Conservation (phyloP, 2,329 filamentous ascomycete genomes). For the Verticillium isaacii region DNA sequence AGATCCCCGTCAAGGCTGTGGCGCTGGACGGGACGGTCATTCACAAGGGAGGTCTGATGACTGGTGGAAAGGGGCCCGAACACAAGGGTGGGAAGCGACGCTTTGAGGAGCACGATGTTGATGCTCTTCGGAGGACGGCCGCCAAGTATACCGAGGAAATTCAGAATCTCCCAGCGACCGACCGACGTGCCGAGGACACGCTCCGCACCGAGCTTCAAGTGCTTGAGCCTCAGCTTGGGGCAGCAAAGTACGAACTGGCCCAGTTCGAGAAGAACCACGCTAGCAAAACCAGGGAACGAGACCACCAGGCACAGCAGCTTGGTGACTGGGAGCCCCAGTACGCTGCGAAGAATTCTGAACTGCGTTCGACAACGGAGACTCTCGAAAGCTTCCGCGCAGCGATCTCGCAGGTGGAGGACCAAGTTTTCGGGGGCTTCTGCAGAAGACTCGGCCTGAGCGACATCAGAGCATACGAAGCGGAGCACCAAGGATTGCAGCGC, state of each 20-base stretch:
- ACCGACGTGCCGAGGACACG: conserved; percentile 75
- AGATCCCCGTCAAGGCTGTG: conserved; percentile 87
- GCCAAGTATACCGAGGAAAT: conserved; percentile 76
- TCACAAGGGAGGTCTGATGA: conserved; percentile 95
- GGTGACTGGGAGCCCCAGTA: conserved; percentile 74
- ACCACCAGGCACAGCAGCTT: conserved; percentile 68
- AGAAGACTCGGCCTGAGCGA: conserved; percentile 79
- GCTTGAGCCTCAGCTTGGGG: conserved; percentile 70
- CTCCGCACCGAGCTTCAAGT: conserved; percentile 75
- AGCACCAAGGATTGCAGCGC: conserved; percentile 88
- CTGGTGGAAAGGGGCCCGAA: conserved; percentile 79
- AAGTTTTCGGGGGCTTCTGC: conserved; percentile 84
- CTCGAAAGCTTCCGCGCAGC: conserved; percentile 52
- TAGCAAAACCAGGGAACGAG: conserved; percentile 78
- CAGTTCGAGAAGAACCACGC: conserved; percentile 77
- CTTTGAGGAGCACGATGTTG: conserved; percentile 87
- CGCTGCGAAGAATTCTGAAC: conserved; percentile 62
- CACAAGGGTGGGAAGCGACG: conserved; percentile 71
- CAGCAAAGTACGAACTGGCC: conserved; percentile 69
- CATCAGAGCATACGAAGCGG: conserved; percentile 88
- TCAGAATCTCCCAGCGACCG: conserved; percentile 71
- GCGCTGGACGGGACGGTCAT: conserved; percentile 95
- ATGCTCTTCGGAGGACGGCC: conserved; percentile 72
- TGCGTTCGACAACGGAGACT: conserved; percentile 52
- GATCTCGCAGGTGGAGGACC: conserved; percentile 79